Evolutionary conservation across 345 rosid species (phyloP).

Genomic region (Syzygium aromaticum): DNA sequence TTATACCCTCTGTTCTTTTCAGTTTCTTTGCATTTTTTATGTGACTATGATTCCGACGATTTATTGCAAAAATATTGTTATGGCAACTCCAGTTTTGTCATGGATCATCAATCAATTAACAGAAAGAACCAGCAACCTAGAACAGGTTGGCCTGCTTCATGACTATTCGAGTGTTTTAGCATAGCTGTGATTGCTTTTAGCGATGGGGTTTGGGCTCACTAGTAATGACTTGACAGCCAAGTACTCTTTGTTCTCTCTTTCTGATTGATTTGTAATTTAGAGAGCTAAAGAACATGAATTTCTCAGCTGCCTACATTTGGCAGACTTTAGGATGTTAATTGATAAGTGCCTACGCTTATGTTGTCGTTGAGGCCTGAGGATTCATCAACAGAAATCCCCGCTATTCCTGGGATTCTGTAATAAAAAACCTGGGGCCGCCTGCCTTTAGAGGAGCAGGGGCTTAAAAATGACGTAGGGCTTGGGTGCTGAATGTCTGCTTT

Average conservation of each 20-base stretch:
- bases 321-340: neutral
- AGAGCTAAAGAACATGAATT: neutral
- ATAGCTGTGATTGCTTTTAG: neutral
- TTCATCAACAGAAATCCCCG: too few relatives aligned
- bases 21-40: neutral
- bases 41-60: neutral
- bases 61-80: neutral
- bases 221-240: neutral
- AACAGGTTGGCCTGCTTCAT: neutral
- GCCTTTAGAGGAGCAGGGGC: too few relatives aligned
- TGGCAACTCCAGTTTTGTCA: neutral
- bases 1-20: neutral
- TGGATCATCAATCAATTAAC: neutral
- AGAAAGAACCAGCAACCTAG: neutral
- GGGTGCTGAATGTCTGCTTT: neutral
- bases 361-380: neutral
- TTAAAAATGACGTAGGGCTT: neutral
- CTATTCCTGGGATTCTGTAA: too few relatives aligned
- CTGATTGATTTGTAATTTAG: neutral
- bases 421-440: too few relatives aligned
- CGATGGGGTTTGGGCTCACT: neutral
- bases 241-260: neutral
- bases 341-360: neutral
- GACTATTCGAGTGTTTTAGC: neutral
- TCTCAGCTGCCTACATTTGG: neutral